Base-by-base conservation (phyloP, 2,329 filamentous ascomycete species). In the Aureobasidium zeae region DNA sequence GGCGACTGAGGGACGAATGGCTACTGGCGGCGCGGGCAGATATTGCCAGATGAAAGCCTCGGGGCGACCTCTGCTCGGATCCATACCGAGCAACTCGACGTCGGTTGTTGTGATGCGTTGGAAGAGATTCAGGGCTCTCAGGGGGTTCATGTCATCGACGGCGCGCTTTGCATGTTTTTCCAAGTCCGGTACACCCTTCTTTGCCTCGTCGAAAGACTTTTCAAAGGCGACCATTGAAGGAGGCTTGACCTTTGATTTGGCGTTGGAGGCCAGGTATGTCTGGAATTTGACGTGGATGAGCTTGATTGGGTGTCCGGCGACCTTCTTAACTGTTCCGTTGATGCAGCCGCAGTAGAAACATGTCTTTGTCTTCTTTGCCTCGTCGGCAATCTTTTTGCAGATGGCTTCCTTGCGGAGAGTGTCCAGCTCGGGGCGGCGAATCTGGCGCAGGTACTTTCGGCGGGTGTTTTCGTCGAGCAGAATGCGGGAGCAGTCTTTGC, bases 1-100 rank as follows among this genome's bases (percentile, higher is more conserved):
- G 21, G 83, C 83, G 13, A 98, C 91, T 0, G 88, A 95, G 0
- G 91, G 91, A 47, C 91, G 76, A 55, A 98, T 94, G 53, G 86
- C 93, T 5, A 96, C 85, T 0, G 91, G 91, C 1, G 91, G 89
- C 1, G 89, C 89, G 1, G 91, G 91, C 25, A 98, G 74, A 57
- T 87, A 94, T 58, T 94, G 88, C 91, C 91, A 98, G 32, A 98
- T 78, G 61, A 96, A 93, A 79, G 94, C 94, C 60, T 98, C 91
- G 0, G 91, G 91, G 13, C 88, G 76, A 54, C 94, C 87, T 11
- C 77, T 73, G 34, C 54, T 50, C 1, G 88, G 85, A 56, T 95
- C 81, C 55, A 98, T 76, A 4, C 89, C 89, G 1, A 98, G 71
- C 16, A 98, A 72, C 62, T 96, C 88, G 60, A 89, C 94, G 61